Conservation (phyloP, 2,329 filamentous ascomycete genomes). For the Colletotrichum sp. region DNA sequence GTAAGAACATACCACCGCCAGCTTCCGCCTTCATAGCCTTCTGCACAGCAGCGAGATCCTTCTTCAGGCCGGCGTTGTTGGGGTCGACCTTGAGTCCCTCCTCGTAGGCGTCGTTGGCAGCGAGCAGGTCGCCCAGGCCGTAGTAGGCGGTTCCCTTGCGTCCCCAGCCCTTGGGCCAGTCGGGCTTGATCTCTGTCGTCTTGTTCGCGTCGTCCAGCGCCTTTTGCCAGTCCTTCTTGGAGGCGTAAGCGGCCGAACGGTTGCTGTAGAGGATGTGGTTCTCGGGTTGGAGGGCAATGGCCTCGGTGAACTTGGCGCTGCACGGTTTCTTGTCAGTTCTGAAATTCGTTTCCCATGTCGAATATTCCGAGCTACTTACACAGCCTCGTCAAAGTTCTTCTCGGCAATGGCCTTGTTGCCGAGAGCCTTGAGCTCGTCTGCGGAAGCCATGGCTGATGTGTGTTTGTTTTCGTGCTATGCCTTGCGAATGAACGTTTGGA, state of each 20-base stretch:
- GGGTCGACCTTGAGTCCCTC: slow-evolving; percentile 93
- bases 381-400: slow-evolving; percentile 94
- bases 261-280: slow-evolving; percentile 99
- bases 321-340: slow-evolving; percentile 22
- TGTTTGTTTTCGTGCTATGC: neutral
- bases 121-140: slow-evolving; percentile 83
- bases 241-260: slow-evolving; percentile 86
- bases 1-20: slow-evolving; percentile 12
- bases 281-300: slow-evolving; percentile 82
- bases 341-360: neutral
- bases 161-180: slow-evolving; percentile 97
- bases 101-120: slow-evolving; percentile 88
- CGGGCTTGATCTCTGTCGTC: slow-evolving; percentile 92
- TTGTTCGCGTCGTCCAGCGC: slow-evolving; percentile 91
- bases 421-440: slow-evolving; percentile 89
- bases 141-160: slow-evolving; percentile 92
- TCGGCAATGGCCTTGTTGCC: slow-evolving; percentile 98
- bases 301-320: slow-evolving; percentile 93
- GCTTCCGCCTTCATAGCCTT: slow-evolving; percentile 85
- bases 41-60: slow-evolving; percentile 82
- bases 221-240: slow-evolving; percentile 84
- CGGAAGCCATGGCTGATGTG: slow-evolving; percentile 55
- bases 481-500: neutral
- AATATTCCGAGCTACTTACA: slow-evolving; percentile 65
- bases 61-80: slow-evolving; percentile 90